Percentiles rank a stretch among this genome's conserved stretches.
Conservation (phyloP, 345 rosid genomes). For the Eucalyptus paniculata region DNA sequence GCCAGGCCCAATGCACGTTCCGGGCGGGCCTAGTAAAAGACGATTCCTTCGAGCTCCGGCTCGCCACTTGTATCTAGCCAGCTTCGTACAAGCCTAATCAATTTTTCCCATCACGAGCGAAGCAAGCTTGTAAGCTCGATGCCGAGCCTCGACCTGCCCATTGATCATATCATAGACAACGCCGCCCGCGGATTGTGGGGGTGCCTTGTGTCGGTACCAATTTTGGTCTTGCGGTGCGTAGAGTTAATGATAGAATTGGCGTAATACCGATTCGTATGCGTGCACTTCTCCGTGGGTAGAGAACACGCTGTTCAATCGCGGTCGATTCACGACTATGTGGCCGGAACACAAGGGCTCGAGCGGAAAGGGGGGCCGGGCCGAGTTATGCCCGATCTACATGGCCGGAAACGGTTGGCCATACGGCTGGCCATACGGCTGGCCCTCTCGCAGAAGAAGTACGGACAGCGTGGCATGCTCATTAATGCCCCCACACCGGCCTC, state of each 20-base stretch:
- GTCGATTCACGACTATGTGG: not conserved
- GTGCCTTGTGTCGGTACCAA: not conserved
- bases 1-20: not conserved
- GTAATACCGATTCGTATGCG: too few relatives aligned
- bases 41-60: not conserved
- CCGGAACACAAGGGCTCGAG: too few relatives aligned
- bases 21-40: not conserved
- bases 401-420: not conserved
- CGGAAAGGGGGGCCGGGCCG: not conserved
- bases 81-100: not conserved
- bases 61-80: not conserved
- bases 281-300: accelerated
- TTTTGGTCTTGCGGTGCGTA: not conserved
- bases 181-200: not conserved
- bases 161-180: not conserved
- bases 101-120: not conserved
- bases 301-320: not conserved
- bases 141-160: not conserved
- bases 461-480: not conserved
- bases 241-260: not conserved
- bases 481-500: not conserved
- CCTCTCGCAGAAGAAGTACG: not conserved
- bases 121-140: not conserved
- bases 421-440: not conserved
- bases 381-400: not conserved